Base-by-base conservation (phyloP, 805 yeast genomes). In the Teunomyces atbi region DNA sequence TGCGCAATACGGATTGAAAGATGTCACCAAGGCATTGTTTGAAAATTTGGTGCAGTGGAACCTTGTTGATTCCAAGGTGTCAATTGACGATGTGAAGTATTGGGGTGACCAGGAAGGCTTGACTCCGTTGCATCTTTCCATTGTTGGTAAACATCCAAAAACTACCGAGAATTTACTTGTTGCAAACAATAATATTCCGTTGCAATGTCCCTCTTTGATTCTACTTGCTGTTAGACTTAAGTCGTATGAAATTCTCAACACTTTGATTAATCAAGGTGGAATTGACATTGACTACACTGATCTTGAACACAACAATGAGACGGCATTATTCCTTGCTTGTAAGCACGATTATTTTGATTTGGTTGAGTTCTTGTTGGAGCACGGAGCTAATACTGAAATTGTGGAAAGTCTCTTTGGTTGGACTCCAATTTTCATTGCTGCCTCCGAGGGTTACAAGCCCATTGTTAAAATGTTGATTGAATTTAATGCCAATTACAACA, bases 361-460 rank as follows among this genome's bases (percentile, higher is more conserved):
- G 18, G 88, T 83, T 6, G 69, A 76, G 49, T 74, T 67, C 42
- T 61, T 88, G 13, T 69, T 92, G 45, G 60, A 69, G 7, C 65
- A 73, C 12, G 81, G 81, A 8, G 96, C 97, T 1, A 71, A 84
- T 53, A 67, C 90, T 1, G 96, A 91, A 60, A 69, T 88, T 43
- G 79, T 84, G 0, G 98, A 92, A 58, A 59, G 66, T 4, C 75
- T 86, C 1, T 91, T 88, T 66, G 96, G 96, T 0, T 92, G 98
- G 97, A 89, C 97, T 1, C 97, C 98, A 5, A 71, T 92, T 5
- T 89, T 92, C 61, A 80, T 83, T 44, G 96, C 97, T 10, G 91
- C 96, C 0, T 85, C 90, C 12, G 96, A 91, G 58, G 97, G 97
- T 1, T 79, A 68, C 45, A 58, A 57, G 33, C 78, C 77, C 2